Conservation (phyloP, 345 rosid species). For the Euphorbia peplus region DNA sequence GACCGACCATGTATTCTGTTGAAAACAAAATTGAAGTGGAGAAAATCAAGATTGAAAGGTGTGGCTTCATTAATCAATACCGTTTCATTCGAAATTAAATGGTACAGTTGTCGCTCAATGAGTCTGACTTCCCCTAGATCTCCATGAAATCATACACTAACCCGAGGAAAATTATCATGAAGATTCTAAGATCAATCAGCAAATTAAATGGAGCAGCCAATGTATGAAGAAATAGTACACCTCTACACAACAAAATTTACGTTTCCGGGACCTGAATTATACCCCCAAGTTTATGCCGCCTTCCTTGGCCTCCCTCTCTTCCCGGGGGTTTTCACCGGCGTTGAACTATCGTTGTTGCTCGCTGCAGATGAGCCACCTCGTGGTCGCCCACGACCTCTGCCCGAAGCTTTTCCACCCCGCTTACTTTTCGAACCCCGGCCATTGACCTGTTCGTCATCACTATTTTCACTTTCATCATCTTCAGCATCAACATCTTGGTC, state of each 20-base stretch:
- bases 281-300: slow-evolving; percentile 34
- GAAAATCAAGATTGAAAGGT: background rate
- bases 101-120: slow-evolving; percentile 1
- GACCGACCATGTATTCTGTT: no score
- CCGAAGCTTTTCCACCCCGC: slow-evolving; percentile 41
- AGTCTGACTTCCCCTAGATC: background rate
- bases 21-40: no score
- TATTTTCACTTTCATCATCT: slow-evolving; percentile 42
- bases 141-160: background rate
- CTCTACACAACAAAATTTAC: slow-evolving; percentile 26
- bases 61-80: background rate
- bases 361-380: slow-evolving; percentile 39
- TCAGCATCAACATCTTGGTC: slow-evolving; percentile 34
- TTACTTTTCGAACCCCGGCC: slow-evolving; percentile 46
- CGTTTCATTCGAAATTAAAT: slow-evolving; percentile 5
- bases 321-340: slow-evolving; percentile 45
- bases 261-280: background rate
- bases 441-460: slow-evolving; percentile 53
- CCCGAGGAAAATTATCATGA: background rate
- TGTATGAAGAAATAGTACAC: slow-evolving; percentile 14
- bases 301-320: slow-evolving; percentile 80
- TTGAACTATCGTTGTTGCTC: slow-evolving; percentile 32
- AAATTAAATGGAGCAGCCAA: slow-evolving; percentile 8
- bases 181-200: background rate
- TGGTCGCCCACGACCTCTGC: slow-evolving; percentile 49